Base-by-base conservation (phyloP, 2,329 filamentous ascomycete species). In the Trichophyton rubrum region DNA sequence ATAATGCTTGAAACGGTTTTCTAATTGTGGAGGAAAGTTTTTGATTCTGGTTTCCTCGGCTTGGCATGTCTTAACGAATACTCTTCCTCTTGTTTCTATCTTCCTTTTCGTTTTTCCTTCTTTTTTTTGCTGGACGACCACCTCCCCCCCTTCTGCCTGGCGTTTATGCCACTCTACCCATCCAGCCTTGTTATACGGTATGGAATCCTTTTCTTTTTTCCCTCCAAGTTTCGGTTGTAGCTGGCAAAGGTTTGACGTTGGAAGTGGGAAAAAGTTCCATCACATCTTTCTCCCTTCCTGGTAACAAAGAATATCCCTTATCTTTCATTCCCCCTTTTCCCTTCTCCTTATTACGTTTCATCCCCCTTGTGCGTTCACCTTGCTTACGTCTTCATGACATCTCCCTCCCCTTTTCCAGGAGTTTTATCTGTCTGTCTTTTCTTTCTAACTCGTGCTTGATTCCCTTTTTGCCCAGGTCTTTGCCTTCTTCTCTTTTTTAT, bases 21-120 rank as follows among this genome's bases (percentile, higher is more conserved):
- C 33, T 59, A 43, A 51, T 61, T 45, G 38, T 38, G 56, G 58
- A 43, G 55, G 56, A 59, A 63, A 27, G 58, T 40, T 58, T 58
- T 60, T 62, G 53, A 59, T 58, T 60, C 59, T 60, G 56, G 59
- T 56, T 43, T 53, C 55, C 63, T 63, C 58, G 41, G 41, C 49
- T 64, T 64, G 60, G 58, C 55, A 58, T 59, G 60, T 58, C 58
- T 63, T 64, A 38, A 62, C 59, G 63, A 63, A 49, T 63, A 61
- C 53, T 60, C 57, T 41, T 59, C 47, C 41, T 63, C 41, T 56
- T 45, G 41, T 47, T 59, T 58, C 56, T 49, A 53, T 30, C 27
- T 58, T 53, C 56, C 33, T 9, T 38, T 38, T 38, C 13, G 33
- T 38, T 38, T 38, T 30, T 1, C 27, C 27, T 7, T 6, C 1